Conservation (phyloP, 2,329 filamentous ascomycete species). For the Phoma herbarum region DNA sequence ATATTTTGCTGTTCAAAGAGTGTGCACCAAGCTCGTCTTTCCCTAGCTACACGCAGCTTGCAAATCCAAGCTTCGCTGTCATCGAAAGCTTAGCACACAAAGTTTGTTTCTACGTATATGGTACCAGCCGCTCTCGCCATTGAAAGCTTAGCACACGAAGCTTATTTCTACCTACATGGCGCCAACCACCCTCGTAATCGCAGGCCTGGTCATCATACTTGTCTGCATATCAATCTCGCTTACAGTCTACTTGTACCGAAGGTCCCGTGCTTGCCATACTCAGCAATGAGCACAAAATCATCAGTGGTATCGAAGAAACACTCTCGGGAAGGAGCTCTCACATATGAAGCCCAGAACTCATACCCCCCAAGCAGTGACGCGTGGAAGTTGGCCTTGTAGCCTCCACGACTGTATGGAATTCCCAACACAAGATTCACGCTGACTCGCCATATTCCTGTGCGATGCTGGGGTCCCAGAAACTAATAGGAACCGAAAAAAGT, state of each 20-base stretch:
- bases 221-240: not conserved
- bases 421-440: not conserved
- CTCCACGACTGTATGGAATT: not conserved
- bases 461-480: not conserved
- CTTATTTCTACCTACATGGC: too few species aligned
- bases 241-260: not conserved
- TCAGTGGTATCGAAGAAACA: not conserved
- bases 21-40: too few species aligned
- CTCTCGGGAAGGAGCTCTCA: not conserved
- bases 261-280: not conserved
- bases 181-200: not conserved
- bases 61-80: too few species aligned
- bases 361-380: not conserved
- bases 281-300: not conserved
- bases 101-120: too few species aligned
- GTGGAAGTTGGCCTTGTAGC: not conserved
- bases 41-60: too few species aligned
- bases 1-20: too few species aligned
- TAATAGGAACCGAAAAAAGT: not conserved
- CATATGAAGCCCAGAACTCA: not conserved
- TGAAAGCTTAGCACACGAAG: too few species aligned
- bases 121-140: too few species aligned
- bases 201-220: not conserved
- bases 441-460: not conserved
- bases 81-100: too few species aligned